These are phyloP conservation scores for Cryptomeria japonica DNA, from an alignment of 75 land plant genomes.

Conservation along the genomic window DNA sequence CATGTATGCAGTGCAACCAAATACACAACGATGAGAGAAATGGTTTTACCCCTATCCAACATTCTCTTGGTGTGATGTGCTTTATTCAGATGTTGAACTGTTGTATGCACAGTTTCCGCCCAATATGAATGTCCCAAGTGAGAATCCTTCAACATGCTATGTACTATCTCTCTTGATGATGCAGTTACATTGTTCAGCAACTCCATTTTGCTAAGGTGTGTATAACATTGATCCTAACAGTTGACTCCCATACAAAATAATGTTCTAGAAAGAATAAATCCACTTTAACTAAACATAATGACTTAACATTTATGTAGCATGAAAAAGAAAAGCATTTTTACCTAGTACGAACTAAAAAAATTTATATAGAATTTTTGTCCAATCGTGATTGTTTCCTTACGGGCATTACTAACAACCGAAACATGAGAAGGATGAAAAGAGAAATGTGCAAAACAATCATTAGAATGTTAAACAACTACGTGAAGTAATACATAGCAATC, in stretches of 20 bases:
- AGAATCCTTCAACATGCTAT: too few species aligned
- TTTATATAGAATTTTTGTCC: not conserved
- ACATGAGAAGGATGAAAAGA: not conserved
- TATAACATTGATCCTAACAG: not conserved
- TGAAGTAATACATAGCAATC: not conserved
- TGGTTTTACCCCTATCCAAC: too few species aligned
- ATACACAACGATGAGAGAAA: too few species aligned
- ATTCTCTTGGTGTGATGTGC: too few species aligned
- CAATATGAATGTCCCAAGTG: too few species aligned
- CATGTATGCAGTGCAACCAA: too few species aligned
- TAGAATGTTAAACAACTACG: not conserved
- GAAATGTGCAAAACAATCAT: slow-evolving; percentile 1
- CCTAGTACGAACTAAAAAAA: not conserved
- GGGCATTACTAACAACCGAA: not conserved
- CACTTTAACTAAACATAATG: not conserved
- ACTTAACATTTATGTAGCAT: not conserved
- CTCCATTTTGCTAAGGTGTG: too few species aligned
- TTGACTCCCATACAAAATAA: not conserved
- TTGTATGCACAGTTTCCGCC: too few species aligned
- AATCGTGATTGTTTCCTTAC: not conserved
- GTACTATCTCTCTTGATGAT: too few species aligned
- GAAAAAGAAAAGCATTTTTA: slow-evolving; percentile 3
- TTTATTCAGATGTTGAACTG: too few species aligned
- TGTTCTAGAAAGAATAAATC: not conserved
- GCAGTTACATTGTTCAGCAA: too few species aligned